phyloP scores from a whole-genome alignment of 2,329 filamentous ascomycete genomes.

The Cadophora malorum region DNA sequence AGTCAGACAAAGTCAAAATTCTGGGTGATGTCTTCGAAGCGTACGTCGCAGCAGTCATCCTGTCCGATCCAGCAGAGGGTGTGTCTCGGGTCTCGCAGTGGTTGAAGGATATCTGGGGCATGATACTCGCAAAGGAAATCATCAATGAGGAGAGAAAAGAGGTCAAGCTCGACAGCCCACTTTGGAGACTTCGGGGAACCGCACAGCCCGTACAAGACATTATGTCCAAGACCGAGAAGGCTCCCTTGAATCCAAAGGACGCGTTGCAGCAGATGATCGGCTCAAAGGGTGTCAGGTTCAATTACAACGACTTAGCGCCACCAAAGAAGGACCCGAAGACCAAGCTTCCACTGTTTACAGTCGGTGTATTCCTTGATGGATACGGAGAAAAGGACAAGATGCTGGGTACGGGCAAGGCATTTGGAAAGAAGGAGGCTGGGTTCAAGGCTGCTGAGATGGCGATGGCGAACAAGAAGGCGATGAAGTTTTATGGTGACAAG shows the following conservation, averaged over 20 bases:
- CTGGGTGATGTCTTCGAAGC: slow-evolving; percentile 90
- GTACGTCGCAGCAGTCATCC: slow-evolving; percentile 80
- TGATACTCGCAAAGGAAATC: slow-evolving; percentile 64
- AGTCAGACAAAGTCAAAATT: slow-evolving; percentile 68
- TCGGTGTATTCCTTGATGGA: slow-evolving; percentile 70
- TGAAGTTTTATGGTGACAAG: slow-evolving; percentile 53
- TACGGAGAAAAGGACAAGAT: slow-evolving; percentile 69
- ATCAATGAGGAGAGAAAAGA: slow-evolving; percentile 45
- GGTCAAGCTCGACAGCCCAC: slow-evolving; percentile 35
- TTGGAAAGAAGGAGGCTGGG: slow-evolving; percentile 73
- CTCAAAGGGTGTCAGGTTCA: slow-evolving; percentile 60
- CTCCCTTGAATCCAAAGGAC: slow-evolving; percentile 57
- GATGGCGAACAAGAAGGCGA: slow-evolving; percentile 68
- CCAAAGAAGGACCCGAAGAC: slow-evolving; percentile 60
- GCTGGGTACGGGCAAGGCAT: slow-evolving; percentile 67
- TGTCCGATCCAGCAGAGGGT: slow-evolving; percentile 70
- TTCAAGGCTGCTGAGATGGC: slow-evolving; percentile 69
- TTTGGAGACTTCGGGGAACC: slow-evolving; percentile 41
- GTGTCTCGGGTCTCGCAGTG: slow-evolving; percentile 68
- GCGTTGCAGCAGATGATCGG: slow-evolving; percentile 58
- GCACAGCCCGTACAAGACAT: slow-evolving; percentile 22
- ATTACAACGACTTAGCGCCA: slow-evolving; percentile 63
- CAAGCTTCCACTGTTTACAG: slow-evolving; percentile 63
- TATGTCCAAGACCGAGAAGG: slow-evolving; percentile 9
- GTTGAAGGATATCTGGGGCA: slow-evolving; percentile 78